These are phyloP conservation scores for Rhinocladiella similis DNA, from an alignment of 2,329 filamentous ascomycete species.

Conservation along the genomic window DNA sequence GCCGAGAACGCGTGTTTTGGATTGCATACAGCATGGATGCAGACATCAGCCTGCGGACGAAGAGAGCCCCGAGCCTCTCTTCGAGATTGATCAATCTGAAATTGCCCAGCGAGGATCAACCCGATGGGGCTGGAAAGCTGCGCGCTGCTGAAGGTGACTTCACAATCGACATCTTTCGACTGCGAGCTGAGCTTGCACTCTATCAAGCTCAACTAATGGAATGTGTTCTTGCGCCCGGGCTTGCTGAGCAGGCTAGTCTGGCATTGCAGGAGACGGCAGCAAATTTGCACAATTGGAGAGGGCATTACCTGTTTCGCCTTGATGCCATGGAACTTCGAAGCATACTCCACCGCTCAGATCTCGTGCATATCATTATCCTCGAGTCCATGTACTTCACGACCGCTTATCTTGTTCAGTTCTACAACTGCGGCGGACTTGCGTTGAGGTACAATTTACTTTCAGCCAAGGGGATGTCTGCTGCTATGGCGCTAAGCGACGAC, in stretches of 20 bases:
- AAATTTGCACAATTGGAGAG: conserved; percentile 13
- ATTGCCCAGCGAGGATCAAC: conserved; percentile 81
- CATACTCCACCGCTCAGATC: conserved; percentile 18
- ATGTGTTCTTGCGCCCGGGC: background rate
- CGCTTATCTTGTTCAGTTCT: background rate
- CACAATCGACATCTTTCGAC: conserved; percentile 89
- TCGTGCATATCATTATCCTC: conserved; percentile 18
- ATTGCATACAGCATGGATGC: conserved; percentile 72
- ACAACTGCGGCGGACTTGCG: background rate
- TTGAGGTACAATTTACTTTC: conserved; percentile 2
- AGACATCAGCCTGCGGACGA: conserved; percentile 41
- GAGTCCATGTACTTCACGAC: conserved; percentile 18
- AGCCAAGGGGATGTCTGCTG: conserved; percentile 8
- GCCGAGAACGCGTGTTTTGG: conserved; percentile 76
- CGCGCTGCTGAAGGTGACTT: conserved; percentile 81
- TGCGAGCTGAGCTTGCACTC: conserved; percentile 82
- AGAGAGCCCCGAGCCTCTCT: conserved; percentile 7
- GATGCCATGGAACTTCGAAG: conserved; percentile 4
- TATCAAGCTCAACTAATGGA: conserved; percentile 18
- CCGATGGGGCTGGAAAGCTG: conserved; percentile 90
- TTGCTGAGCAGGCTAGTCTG: background rate
- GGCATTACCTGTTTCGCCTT: conserved; percentile 13
- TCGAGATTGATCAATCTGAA: conserved; percentile 79
- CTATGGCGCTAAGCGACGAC: conserved; percentile 5
- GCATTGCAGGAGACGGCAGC: conserved; percentile 7